phyloP scores from a whole-genome alignment of 768 basidiomycete genomes.

The Lentinula sp. region DNA sequence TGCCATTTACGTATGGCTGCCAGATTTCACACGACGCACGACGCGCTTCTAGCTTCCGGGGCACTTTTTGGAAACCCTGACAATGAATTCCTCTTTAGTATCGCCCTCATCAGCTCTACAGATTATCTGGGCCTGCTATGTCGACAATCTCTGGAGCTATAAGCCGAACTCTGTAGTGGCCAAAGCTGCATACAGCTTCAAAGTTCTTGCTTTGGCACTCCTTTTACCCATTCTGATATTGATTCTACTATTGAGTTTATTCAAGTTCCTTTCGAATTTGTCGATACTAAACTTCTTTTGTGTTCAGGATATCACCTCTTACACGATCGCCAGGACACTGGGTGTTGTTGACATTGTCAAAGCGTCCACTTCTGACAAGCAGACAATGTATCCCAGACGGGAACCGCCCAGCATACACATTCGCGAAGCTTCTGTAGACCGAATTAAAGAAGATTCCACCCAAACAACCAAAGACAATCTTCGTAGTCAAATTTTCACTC shows the following conservation, averaged over 20 bases:
- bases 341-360: conserved; percentile 72
- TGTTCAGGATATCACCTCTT: conserved; percentile 70
- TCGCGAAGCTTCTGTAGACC: conserved; percentile 11
- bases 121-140: conserved; percentile 53
- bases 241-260: conserved; percentile 44
- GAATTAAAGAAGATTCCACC: neutral
- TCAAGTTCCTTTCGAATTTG: neutral
- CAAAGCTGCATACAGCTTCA: conserved; percentile 54
- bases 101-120: conserved; percentile 30
- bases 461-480: neutral
- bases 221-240: conserved; percentile 57
- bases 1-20: no score
- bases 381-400: conserved; percentile 25
- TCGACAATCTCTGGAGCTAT: conserved; percentile 61
- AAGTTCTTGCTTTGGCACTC: conserved; percentile 59
- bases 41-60: no score
- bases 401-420: conserved; percentile 27
- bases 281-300: conserved; percentile 6
- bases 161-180: conserved; percentile 62
- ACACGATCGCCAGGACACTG: conserved; percentile 77
- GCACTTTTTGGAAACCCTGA: neutral
- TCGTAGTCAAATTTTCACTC: neutral
- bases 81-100: neutral
- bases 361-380: conserved; percentile 63
- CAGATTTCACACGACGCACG: no score